Evolutionary conservation across 2,329 filamentous ascomycete genomes (phyloP).

Genomic region (Clathrospora elynae): DNA sequence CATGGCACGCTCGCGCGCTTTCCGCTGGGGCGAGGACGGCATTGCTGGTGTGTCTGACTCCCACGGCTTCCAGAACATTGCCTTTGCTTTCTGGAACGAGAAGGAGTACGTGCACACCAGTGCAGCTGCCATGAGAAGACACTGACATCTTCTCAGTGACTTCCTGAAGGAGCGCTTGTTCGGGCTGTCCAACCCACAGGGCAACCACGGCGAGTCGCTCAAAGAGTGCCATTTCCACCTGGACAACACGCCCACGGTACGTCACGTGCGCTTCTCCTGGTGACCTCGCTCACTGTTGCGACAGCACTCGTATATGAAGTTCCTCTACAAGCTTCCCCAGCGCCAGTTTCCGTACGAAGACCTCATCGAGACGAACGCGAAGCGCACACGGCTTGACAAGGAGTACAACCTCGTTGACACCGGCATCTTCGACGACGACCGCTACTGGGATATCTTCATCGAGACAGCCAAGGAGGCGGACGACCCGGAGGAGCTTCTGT

Average conservation of each 20-base stretch:
- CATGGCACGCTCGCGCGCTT: slow-evolving; percentile 83
- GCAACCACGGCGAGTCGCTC: slow-evolving; percentile 95
- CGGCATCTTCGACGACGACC: slow-evolving; percentile 81
- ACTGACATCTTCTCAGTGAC: slow-evolving; percentile 64
- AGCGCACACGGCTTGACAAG: slow-evolving; percentile 72
- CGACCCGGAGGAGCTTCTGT: slow-evolving; percentile 87
- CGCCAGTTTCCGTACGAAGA: slow-evolving; percentile 89
- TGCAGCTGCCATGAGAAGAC: no score
- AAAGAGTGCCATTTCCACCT: slow-evolving; percentile 97
- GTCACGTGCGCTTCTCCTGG: slow-evolving; percentile 44
- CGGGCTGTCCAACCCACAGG: slow-evolving; percentile 92
- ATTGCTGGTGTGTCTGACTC: slow-evolving; percentile 96
- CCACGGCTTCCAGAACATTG: slow-evolving; percentile 88
- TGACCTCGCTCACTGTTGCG: slow-evolving; percentile 36
- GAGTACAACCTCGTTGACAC: slow-evolving; percentile 95
- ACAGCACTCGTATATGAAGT: slow-evolving; percentile 98
- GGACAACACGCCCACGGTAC: slow-evolving; percentile 82
- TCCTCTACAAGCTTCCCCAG: slow-evolving; percentile 96
- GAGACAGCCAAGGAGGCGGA: slow-evolving; percentile 95
- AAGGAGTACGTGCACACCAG: slow-evolving; percentile 70
- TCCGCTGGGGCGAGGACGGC: slow-evolving; percentile 95
- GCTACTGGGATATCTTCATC: slow-evolving; percentile 97
- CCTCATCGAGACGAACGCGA: slow-evolving; percentile 80
- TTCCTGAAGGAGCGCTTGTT: slow-evolving; percentile 96
- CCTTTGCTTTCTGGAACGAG: slow-evolving; percentile 97